Conservation (phyloP, 2,329 filamentous ascomycete species). For the Neonectria ditissima region DNA sequence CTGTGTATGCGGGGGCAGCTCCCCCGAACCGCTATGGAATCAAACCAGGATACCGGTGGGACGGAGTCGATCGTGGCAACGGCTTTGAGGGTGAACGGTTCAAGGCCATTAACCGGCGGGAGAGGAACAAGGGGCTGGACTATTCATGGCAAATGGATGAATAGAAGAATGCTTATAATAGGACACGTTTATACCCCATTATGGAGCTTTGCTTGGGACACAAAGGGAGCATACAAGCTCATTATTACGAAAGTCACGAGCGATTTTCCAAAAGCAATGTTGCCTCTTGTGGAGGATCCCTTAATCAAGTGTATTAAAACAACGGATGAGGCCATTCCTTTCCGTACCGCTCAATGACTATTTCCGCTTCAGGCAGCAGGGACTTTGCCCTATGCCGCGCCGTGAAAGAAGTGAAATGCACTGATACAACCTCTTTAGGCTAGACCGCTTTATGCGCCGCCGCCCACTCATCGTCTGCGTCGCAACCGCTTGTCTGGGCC, state of each 20-base stretch:
- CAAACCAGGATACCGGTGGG: conserved; percentile 91
- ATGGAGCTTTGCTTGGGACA: conserved; percentile 23
- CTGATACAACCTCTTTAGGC: conserved; percentile 15
- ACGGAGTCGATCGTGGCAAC: conserved; percentile 93
- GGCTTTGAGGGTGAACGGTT: conserved; percentile 96
- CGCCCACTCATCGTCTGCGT: conserved; percentile 51
- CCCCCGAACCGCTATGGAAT: conserved; percentile 96
- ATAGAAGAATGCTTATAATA: conserved; percentile 57
- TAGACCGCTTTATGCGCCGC: conserved; percentile 8
- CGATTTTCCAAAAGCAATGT: neutral
- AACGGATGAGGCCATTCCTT: conserved; percentile 1
- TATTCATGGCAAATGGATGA: conserved; percentile 99
- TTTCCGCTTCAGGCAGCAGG: neutral
- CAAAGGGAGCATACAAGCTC: neutral
- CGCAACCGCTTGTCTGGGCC: conserved; percentile 65
- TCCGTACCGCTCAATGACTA: neutral
- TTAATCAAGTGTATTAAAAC: conserved; percentile 16
- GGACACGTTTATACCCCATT: conserved; percentile 37
- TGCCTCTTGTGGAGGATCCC: neutral
- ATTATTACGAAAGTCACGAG: neutral
- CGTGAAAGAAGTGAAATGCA: conserved; percentile 20
- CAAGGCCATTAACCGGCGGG: conserved; percentile 82
- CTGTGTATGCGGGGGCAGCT: conserved; percentile 81
- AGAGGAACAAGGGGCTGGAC: conserved; percentile 81
- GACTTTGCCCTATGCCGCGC: neutral